Conservation (phyloP, 768 basidiomycete species). For the Scleroderma bovista region DNA sequence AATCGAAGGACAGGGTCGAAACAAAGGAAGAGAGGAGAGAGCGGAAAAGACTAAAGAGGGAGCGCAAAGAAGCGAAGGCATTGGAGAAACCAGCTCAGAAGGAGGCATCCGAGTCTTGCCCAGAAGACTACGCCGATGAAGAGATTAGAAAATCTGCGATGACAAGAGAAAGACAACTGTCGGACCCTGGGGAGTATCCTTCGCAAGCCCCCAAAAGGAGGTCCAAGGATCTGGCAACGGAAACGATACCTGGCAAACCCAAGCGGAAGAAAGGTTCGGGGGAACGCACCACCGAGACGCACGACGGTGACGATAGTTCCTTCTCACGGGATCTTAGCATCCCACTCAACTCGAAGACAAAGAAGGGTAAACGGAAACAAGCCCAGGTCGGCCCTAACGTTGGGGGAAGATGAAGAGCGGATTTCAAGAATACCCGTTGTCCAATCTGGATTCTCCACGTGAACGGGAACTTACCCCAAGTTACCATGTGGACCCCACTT, state of each 20-base stretch:
- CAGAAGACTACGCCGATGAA: not conserved
- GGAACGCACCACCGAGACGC: no score
- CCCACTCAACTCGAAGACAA: not conserved
- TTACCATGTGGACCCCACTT: no score
- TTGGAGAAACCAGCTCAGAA: slow-evolving; percentile 5
- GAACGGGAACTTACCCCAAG: no score
- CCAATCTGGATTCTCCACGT: no score
- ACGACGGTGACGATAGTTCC: not conserved
- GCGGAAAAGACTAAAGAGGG: slow-evolving; percentile 19
- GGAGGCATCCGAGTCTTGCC: not conserved
- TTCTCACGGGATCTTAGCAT: not conserved
- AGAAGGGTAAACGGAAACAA: slow-evolving; percentile 1
- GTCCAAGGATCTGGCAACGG: not conserved
- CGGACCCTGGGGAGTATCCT: not conserved
- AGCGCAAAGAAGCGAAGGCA: slow-evolving; percentile 15
- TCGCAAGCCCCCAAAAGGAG: slow-evolving; percentile 2
- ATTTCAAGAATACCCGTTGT: no score
- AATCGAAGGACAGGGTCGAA: slow-evolving; percentile 3
- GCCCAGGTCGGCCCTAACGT: no score
- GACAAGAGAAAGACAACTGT: not conserved
- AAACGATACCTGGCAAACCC: no score
- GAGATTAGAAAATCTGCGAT: not conserved
- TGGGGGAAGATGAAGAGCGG: no score
- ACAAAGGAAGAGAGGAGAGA: slow-evolving; percentile 16
- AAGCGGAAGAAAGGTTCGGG: no score